Percentiles rank a stretch among this genome's conserved stretches.
phyloP scores from a whole-genome alignment of 1,284 basidiomycete genomes.

The Uromyces viciae-fabae region DNA sequence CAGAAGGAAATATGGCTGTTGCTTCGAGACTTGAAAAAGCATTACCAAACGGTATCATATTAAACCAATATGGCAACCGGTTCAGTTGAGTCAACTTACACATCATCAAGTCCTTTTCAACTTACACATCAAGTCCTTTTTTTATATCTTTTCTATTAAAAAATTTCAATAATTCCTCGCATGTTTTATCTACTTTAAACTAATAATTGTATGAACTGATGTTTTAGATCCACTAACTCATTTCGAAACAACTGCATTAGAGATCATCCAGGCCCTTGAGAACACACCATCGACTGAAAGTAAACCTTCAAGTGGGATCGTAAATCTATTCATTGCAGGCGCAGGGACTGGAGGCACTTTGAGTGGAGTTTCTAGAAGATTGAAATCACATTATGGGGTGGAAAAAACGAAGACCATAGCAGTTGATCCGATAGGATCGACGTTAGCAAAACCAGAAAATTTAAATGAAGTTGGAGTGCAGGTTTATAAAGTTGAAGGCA shows the following conservation, averaged over 20 bases:
- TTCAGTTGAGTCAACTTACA: constrained; percentile 59
- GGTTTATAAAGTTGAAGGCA: constrained; percentile 82
- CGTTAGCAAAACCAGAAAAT: constrained; percentile 69
- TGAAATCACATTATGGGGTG: constrained; percentile 63
- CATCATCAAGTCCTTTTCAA: no score
- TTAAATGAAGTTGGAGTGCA: constrained; percentile 62
- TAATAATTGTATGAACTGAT: neutral
- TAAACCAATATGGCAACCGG: constrained; percentile 74
- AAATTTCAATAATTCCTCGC: no score
- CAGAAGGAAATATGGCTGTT: constrained; percentile 84
- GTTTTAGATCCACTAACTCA: constrained; percentile 73
- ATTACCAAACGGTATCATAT: constrained; percentile 80
- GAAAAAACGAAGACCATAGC: constrained; percentile 71
- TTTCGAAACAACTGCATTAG: constrained; percentile 77
- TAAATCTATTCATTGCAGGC: constrained; percentile 79
- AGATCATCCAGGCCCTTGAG: constrained; percentile 66
- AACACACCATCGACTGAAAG: constrained; percentile 48
- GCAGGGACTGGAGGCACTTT: constrained; percentile 94
- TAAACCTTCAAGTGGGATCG: constrained; percentile 60
- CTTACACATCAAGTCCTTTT: no score
- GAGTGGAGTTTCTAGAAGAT: constrained; percentile 75
- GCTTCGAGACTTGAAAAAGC: constrained; percentile 71
- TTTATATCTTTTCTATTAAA: no score
- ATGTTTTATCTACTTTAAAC: no score
- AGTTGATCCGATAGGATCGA: constrained; percentile 87